These are phyloP conservation scores for Tuber microsphaerosporum DNA, from an alignment of 495 filamentous ascomycete genomes.

Conservation along the genomic window DNA sequence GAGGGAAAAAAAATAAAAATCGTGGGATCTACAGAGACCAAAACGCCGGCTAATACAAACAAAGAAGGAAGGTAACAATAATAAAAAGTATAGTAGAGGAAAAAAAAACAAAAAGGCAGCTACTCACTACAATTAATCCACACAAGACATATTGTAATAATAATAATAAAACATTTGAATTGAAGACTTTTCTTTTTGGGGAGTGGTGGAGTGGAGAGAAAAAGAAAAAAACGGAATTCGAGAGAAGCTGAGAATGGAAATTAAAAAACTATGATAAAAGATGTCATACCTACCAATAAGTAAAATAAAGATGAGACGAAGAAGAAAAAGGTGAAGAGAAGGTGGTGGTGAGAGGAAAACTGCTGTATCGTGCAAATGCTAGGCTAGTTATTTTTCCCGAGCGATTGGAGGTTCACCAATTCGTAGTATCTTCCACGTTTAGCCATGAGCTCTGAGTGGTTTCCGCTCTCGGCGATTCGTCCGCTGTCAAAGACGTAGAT, in stretches of 20 bases:
- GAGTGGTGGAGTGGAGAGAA: neutral
- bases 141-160: too few species aligned
- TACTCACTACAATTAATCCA: too few species aligned
- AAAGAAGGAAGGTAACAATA: neutral
- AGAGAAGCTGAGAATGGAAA: neutral
- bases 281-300: neutral
- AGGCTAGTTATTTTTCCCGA: conserved; percentile 52
- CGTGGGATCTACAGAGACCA: neutral
- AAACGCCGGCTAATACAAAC: neutral
- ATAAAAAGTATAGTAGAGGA: neutral
- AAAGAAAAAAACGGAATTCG: too few species aligned
- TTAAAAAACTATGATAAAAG: neutral
- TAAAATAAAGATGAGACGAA: neutral
- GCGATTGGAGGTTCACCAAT: conserved; percentile 69
- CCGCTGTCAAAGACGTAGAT: conserved; percentile 81
- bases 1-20: neutral
- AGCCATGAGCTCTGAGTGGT: conserved; percentile 59
- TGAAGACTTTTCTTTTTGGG: neutral
- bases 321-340: neutral
- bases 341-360: neutral
- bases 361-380: neutral
- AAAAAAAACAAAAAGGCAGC: too few species aligned
- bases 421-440: conserved; percentile 67
- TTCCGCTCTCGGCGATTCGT: conserved; percentile 64
- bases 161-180: neutral